phyloP scores from a whole-genome alignment of 2,329 filamentous ascomycete genomes.

The Arthrobotrys sinensis region DNA sequence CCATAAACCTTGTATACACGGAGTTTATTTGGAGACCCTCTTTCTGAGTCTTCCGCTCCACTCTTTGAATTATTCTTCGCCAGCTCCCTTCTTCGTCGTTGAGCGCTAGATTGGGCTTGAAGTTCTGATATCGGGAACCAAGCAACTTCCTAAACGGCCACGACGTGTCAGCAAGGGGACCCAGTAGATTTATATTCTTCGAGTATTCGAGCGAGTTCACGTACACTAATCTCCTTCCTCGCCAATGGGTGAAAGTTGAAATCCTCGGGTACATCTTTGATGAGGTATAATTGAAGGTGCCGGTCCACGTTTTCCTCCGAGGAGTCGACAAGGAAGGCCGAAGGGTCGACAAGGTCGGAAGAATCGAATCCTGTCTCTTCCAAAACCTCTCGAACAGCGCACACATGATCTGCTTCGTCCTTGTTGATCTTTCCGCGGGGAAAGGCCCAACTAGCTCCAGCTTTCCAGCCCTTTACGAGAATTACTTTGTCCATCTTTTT shows the following conservation, averaged over 20 bases:
- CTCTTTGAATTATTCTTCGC: conserved; percentile 79
- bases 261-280: conserved; percentile 88
- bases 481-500: conserved; percentile 93
- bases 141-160: conserved; percentile 42
- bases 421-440: conserved; percentile 98
- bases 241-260: conserved; percentile 91
- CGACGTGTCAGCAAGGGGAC: conserved; percentile 28
- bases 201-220: conserved; percentile 58
- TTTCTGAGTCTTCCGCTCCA: conserved; percentile 72
- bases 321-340: conserved; percentile 78
- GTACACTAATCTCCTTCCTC: conserved; percentile 89
- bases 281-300: conserved; percentile 92
- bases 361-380: conserved; percentile 96
- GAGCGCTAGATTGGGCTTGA: conserved; percentile 41
- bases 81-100: conserved; percentile 67
- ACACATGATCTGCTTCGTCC: conserved; percentile 92
- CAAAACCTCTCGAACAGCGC: conserved; percentile 92
- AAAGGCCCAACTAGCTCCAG: conserved; percentile 95
- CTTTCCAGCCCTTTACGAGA: conserved; percentile 98
- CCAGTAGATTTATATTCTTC: background rate
- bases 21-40: conserved; percentile 76
- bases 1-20: conserved; percentile 99
- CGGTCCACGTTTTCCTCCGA: conserved; percentile 79
- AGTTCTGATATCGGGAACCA: conserved; percentile 56
- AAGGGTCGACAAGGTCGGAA: conserved; percentile 80